Evolutionary conservation across 306 rosid species (phyloP).

Genomic region (Prunus mume): DNA sequence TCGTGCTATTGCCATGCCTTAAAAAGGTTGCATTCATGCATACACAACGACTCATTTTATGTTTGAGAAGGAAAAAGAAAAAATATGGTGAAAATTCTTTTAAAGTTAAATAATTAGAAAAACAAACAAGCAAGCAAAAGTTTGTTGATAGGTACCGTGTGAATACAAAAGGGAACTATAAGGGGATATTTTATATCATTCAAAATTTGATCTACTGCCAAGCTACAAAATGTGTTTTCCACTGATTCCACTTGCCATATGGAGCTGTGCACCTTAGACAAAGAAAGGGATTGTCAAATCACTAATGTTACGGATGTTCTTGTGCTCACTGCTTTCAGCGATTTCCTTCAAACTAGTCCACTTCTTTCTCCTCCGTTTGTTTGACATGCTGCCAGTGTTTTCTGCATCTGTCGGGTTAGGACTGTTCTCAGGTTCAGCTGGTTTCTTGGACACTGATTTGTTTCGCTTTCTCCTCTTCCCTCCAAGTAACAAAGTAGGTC

Average conservation of each 20-base stretch:
- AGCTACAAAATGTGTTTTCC: not conserved
- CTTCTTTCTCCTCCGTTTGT: conserved; percentile 55
- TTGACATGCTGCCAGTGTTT: conserved; percentile 28
- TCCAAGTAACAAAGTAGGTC: conserved; percentile 25
- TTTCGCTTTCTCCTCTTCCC: conserved; percentile 49
- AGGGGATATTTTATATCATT: not conserved
- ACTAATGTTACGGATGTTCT: conserved; percentile 12
- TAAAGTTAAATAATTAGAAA: too few species aligned
- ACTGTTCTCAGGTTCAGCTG: conserved; percentile 25
- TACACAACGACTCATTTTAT: too few species aligned
- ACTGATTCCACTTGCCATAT: not conserved
- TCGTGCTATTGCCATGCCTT: too few species aligned
- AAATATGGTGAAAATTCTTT: too few species aligned
- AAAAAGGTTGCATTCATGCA: too few species aligned
- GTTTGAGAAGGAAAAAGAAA: too few species aligned
- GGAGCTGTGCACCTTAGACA: conserved; percentile 8
- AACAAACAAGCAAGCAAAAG: too few species aligned
- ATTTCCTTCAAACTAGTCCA: conserved; percentile 84
- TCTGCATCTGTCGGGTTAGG: conserved; percentile 28
- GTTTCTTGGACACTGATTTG: conserved; percentile 33
- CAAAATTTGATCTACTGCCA: not conserved
- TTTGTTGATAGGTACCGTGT: too few species aligned
- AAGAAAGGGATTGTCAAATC: conserved; percentile 47
- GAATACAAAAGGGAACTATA: too few species aligned
- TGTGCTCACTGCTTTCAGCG: conserved; percentile 37